Evolutionary conservation across 805 yeast genomes (phyloP), one percentile per base, ranked within the genome.

Genomic region (Metschnikowia cubensis): DNA sequence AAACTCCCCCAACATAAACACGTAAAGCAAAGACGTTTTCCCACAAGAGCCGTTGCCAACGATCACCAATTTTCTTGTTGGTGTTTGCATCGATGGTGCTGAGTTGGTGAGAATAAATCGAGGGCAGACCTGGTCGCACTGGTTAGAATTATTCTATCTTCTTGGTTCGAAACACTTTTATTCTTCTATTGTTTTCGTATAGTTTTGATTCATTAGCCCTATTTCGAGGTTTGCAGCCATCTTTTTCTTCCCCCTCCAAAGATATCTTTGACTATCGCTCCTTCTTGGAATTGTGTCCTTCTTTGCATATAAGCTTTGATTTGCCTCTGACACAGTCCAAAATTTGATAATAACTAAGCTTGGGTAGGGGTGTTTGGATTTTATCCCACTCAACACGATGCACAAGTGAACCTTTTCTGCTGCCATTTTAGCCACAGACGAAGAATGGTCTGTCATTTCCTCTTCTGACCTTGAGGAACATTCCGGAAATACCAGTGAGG

Each of bases 11-110:
- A 90, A 67, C 0, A 97, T 89, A 71, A 91, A 91, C 18, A 90
- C 97, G 61, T 89, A 87, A n/a, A 90, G 73, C 35, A 90, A 71
- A 1, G 96, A 89, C 0, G 97, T 90, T 68, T 90, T 90, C 10
- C 97, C 97, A 67, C 96, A 89, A 1, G 96, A 96, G 5, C 97
- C 96, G 68, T 90, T 97, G 21, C 97, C 97, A 10, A 90, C 94
- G 41, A 90, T 90, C 37, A 90, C 96, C 21, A 90, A 72, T 64
- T 90, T 90, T 59, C 67, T 64, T 11, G 71, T 57, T 10, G 60
- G 76, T 39, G 48, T 51, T 40, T 57, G 60, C 38, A 31, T 32
- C 38, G 32, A 35, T 32, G 7, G 41, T 18, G 25, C 25, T 20
- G 41, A 17, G 13, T 10, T 25, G 14, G 20, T 15, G 20, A 21